phyloP scores from a whole-genome alignment of 23 red algal genomes.

The Gracilaria gracilis region DNA sequence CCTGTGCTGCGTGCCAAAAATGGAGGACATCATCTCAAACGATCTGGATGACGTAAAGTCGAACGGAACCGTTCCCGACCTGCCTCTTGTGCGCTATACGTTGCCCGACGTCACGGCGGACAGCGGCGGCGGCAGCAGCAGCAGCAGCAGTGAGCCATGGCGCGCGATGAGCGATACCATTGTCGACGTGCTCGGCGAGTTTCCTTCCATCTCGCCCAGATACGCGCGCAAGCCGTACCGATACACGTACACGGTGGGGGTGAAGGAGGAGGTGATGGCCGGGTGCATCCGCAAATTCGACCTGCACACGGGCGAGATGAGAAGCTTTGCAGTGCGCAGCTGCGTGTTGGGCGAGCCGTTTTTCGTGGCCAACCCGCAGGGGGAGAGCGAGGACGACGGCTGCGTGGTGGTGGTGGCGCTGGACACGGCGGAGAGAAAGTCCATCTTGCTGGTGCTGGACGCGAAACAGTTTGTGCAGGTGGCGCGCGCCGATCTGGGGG shows the following conservation, averaged over 20 bases:
- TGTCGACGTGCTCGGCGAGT: not conserved
- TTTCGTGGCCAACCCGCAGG: constrained; percentile 49
- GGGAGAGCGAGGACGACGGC: constrained; percentile 62
- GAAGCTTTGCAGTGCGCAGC: not conserved
- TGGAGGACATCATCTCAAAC: not conserved
- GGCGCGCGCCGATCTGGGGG: constrained; percentile 28
- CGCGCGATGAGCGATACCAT: not conserved
- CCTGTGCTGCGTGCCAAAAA: not conserved
- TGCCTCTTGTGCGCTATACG: not conserved
- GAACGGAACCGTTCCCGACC: not conserved
- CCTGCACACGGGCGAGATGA: not conserved
- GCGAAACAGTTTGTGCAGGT: constrained; percentile 34
- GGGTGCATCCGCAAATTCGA: constrained; percentile 1
- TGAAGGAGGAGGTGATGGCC: constrained; percentile 17
- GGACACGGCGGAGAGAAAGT: constrained; percentile 15
- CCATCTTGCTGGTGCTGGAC: constrained; percentile 53
- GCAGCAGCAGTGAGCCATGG: too few species aligned
- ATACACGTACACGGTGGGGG: not conserved
- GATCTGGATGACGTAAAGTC: not conserved
- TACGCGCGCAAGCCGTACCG: not conserved
- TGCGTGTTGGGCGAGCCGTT: constrained; percentile 43
- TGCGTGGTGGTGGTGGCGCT: constrained; percentile 48
- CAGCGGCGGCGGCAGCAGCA: too few species aligned
- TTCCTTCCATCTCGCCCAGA: not conserved
- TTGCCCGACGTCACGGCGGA: not conserved